A percentile compares a stretch with the other conserved stretches of the same genome.
Conservation (phyloP, 805 yeast genomes). For the Barnettozyma botsteinii region DNA sequence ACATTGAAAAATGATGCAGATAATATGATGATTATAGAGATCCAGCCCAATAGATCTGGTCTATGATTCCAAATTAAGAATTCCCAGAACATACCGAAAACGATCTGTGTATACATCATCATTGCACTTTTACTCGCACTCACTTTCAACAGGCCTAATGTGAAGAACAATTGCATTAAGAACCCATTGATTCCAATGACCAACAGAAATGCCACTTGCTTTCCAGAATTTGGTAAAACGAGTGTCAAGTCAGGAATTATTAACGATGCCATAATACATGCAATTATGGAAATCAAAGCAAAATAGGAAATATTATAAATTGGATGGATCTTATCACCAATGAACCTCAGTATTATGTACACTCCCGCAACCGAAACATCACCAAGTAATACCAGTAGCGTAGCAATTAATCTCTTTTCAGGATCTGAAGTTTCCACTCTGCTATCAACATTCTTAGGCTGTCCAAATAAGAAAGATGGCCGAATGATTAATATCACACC, state of each 20-base stretch:
- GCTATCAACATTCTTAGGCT: conserved; percentile 26
- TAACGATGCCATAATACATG: conserved; percentile 44
- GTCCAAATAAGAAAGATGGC: conserved; percentile 63
- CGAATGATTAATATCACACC: conserved; percentile 77
- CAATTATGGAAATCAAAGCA: conserved; percentile 51
- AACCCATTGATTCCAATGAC: conserved; percentile 70
- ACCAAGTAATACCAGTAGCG: conserved; percentile 53
- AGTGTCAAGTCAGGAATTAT: conserved; percentile 49
- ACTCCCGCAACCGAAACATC: conserved; percentile 62
- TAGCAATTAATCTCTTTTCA: conserved; percentile 49
- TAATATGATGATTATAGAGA: conserved; percentile 61
- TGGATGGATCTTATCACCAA: conserved; percentile 72
- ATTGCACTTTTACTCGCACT: conserved; percentile 65
- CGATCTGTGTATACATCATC: conserved; percentile 63
- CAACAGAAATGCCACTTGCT: conserved; percentile 58
- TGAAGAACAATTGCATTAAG: conserved; percentile 63
- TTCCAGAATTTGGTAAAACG: conserved; percentile 46
- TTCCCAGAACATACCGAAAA: conserved; percentile 72
- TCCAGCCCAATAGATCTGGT: conserved; percentile 57
- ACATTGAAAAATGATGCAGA: conserved; percentile 40
- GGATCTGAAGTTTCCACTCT: conserved; percentile 45
- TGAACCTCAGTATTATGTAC: conserved; percentile 57
- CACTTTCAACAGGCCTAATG: conserved; percentile 75
- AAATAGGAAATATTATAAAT: conserved; percentile 68
- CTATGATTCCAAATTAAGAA: conserved; percentile 57